phyloP scores from a whole-genome alignment of 2,329 filamentous ascomycete species.

The Thelonectria rubi region DNA sequence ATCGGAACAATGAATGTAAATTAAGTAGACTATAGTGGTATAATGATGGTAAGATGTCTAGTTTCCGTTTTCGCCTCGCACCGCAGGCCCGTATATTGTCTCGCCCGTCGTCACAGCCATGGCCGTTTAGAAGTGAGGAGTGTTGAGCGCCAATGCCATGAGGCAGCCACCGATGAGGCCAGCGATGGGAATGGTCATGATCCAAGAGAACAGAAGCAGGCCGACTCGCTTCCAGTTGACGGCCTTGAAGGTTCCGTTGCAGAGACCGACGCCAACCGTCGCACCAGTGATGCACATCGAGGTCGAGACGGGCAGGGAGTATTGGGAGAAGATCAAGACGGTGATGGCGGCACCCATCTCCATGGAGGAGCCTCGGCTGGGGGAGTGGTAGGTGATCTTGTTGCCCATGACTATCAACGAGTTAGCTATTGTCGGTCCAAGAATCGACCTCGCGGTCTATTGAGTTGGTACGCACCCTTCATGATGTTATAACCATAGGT shows the following conservation, averaged over 20 bases:
- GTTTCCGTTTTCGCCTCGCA: neutral
- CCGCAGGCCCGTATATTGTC: neutral
- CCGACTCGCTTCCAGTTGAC: conserved; percentile 80
- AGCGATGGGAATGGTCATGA: conserved; percentile 56
- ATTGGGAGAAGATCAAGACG: conserved; percentile 79
- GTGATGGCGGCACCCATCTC: conserved; percentile 83
- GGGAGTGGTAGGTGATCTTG: conserved; percentile 77
- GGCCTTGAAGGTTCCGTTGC: conserved; percentile 75
- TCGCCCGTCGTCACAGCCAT: no score
- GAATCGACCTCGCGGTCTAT: neutral
- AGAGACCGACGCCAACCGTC: conserved; percentile 80
- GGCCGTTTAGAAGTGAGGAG: conserved; percentile 47
- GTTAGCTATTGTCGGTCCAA: conserved; percentile 19
- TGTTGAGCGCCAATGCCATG: conserved; percentile 53
- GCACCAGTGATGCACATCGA: conserved; percentile 84
- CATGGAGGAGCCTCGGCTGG: conserved; percentile 71
- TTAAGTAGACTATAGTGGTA: neutral
- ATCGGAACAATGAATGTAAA: neutral
- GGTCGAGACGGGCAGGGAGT: conserved; percentile 78
- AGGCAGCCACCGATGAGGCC: conserved; percentile 52
- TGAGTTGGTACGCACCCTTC: conserved; percentile 66
- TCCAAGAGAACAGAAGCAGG: conserved; percentile 71
- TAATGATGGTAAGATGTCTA: neutral
- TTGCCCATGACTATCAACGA: conserved; percentile 75
- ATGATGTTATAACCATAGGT: conserved; percentile 88